Conservation (phyloP, 306 rosid species). For the Inga leiocalycina region DNA sequence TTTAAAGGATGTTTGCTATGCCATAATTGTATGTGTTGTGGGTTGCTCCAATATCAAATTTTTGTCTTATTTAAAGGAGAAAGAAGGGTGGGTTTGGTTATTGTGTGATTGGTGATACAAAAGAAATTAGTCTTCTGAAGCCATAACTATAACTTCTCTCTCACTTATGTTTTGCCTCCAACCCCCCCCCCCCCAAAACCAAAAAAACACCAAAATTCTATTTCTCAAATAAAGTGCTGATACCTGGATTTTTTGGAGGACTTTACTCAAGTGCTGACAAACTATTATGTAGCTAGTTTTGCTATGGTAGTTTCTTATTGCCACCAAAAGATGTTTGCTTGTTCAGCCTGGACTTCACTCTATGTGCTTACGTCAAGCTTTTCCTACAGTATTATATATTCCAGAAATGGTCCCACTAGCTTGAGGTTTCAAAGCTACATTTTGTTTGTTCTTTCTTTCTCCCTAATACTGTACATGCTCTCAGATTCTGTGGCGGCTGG, state of each 20-base stretch:
- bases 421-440: constrained; percentile 5
- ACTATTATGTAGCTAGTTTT: constrained; percentile 8
- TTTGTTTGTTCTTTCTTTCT: not conserved
- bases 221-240: not conserved
- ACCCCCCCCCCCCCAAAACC: too few relatives aligned
- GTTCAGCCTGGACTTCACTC: constrained; percentile 10
- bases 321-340: not conserved
- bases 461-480: constrained; percentile 26
- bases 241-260: not conserved
- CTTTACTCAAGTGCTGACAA: constrained; percentile 11
- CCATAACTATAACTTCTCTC: too few relatives aligned
- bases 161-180: too few relatives aligned
- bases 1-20: not conserved
- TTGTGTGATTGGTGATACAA: too few relatives aligned
- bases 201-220: not conserved
- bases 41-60: not conserved
- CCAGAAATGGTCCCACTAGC: constrained; percentile 16
- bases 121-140: too few relatives aligned
- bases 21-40: not conserved
- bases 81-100: too few relatives aligned
- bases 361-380: constrained; percentile 10
- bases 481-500: constrained; percentile 78
- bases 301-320: constrained; percentile 16
- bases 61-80: not conserved
- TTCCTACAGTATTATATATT: constrained; percentile 13